Evolutionary conservation across 805 yeast genomes (phyloP), one percentile per base, ranked within the genome.

Genomic region (Hanseniaspora hatyaiensis): DNA sequence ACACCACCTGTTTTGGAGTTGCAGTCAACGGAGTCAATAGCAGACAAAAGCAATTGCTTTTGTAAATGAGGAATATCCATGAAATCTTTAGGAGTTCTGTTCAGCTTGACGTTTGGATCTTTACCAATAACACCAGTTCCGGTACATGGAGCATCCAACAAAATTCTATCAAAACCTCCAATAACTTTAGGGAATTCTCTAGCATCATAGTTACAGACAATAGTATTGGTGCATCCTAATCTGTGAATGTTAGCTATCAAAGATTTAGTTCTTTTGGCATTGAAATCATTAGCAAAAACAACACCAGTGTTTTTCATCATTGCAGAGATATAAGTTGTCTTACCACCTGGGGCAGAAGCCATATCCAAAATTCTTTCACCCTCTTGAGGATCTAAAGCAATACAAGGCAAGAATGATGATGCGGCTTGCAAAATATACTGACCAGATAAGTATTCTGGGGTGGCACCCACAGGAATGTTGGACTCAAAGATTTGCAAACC

Each of bases 301-400:
- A 89, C 79, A 23, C 99, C 99, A 1, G 98, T 92, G 65, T 92
- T 92, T 62, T 92, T 92, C 97, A 92, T 92, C 68, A 89, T 66
- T 1, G 99, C 96, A 31, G 95, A 78, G 46, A 89, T 77, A 63
- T 86, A 88, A 2, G 98, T 89, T 18, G 96, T 86, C 63, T 89
- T 89, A 67, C 98, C 98, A 70, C 98, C 98, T 54, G 98, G 98
- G 24, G 98, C 96, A 52, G 98, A 94, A 40, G 98, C 97, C 99
- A 92, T 92, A 68, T 92, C 99, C 53, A 92, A 71, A 34, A 92
- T 73, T 60, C 98, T 81, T 69, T 92, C 99, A 61, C 83, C 80
- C 65, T 87, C 96, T 63, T 87, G 94, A n/a, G 99, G 98, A 53
- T 80, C 89, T 57, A 92, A 70, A 0, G 99, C 99, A 89, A 92